phyloP scores from a whole-genome alignment of 2,329 filamentous ascomycete genomes.

The Conoideocrella luteorostrata region DNA sequence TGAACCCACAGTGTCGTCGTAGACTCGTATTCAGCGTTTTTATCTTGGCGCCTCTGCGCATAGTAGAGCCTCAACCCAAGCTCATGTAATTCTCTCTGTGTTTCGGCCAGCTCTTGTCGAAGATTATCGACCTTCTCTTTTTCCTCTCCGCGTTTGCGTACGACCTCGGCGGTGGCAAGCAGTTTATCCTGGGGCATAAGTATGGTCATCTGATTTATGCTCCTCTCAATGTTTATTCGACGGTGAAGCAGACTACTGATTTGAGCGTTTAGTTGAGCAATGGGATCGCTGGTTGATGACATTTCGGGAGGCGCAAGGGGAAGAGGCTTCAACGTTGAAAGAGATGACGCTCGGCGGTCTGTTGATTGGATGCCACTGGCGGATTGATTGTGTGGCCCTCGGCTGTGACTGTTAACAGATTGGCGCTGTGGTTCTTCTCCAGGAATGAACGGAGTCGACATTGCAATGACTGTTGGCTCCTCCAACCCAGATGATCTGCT shows the following conservation, averaged over 20 bases:
- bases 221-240: constrained; percentile 62
- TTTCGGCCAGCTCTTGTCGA: constrained; percentile 61
- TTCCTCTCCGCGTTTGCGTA: constrained; percentile 47
- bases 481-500: constrained; percentile 13
- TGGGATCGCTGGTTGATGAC: constrained; percentile 51
- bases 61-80: constrained; percentile 68
- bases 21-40: constrained; percentile 58
- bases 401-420: neutral
- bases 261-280: constrained; percentile 60
- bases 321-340: constrained; percentile 50
- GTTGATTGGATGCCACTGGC: constrained; percentile 6
- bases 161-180: constrained; percentile 58
- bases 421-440: neutral
- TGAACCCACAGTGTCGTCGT: constrained; percentile 71
- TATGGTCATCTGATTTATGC: constrained; percentile 71
- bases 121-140: constrained; percentile 62
- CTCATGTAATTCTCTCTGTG: constrained; percentile 72
- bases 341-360: constrained; percentile 22
- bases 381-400: constrained; percentile 4
- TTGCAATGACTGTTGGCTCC: constrained; percentile 23
- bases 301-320: constrained; percentile 56
- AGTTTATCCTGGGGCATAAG: constrained; percentile 67
- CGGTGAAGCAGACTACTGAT: constrained; percentile 60
- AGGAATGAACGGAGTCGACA: constrained; percentile 13
- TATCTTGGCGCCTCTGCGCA: constrained; percentile 68